Conservation (phyloP, 164 flowering plant genomes). For the Chimonanthus salicifolius region DNA sequence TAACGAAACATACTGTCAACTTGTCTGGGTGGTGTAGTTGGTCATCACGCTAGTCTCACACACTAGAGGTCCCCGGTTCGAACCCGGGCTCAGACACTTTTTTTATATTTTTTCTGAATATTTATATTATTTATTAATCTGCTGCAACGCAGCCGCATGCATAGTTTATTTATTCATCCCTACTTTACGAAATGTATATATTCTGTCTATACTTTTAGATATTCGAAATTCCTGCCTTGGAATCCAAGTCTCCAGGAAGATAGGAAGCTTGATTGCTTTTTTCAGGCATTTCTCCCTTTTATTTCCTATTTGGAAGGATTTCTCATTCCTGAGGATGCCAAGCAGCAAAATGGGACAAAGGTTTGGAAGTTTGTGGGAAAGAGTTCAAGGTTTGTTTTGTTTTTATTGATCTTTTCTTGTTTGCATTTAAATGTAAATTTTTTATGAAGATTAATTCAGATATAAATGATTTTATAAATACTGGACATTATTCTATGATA, state of each 20-base stretch:
- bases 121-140: too few species aligned
- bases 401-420: background rate
- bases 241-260: background rate
- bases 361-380: background rate
- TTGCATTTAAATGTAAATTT: background rate
- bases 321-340: background rate
- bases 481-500: too few species aligned
- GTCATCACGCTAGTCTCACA: constrained; percentile 70
- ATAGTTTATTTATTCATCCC: too few species aligned
- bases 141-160: too few species aligned
- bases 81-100: constrained; percentile 35
- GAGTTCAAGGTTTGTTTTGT: background rate
- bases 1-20: too few species aligned
- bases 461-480: too few species aligned
- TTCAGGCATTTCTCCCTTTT: background rate
- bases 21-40: constrained; percentile 62
- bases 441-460: too few species aligned
- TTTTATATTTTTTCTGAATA: too few species aligned
- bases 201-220: background rate
- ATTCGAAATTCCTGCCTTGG: constrained; percentile 1
- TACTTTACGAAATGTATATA: too few species aligned
- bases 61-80: constrained; percentile 57
- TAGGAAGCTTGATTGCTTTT: background rate
- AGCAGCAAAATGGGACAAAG: background rate
- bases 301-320: background rate